Evolutionary conservation across 2,329 filamentous ascomycete species (phyloP).

Genomic region (Pyrenochaeta sp.): DNA sequence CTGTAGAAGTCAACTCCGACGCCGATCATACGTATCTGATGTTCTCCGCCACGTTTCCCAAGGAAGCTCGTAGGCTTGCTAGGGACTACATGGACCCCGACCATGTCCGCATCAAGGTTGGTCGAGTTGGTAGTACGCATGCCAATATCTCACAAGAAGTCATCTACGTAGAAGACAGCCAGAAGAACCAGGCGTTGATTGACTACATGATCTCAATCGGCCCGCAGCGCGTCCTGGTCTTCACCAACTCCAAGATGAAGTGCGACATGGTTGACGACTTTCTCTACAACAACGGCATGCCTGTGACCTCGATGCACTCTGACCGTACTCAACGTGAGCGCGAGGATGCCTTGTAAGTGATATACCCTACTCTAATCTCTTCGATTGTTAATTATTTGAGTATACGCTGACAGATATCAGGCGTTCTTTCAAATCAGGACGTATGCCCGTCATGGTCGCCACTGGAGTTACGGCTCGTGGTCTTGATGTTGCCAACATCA

Average conservation of each 20-base stretch:
- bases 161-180: constrained; percentile 67
- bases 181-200: constrained; percentile 75
- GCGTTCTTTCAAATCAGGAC: constrained; percentile 78
- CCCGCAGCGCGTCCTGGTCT: constrained; percentile 83
- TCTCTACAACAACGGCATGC: constrained; percentile 79
- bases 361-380: too few species aligned
- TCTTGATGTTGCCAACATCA: constrained; percentile 84
- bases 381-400: background rate
- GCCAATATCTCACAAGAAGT: constrained; percentile 82
- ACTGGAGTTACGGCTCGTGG: constrained; percentile 89
- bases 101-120: constrained; percentile 82
- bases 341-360: constrained; percentile 84
- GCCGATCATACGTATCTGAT: constrained; percentile 75
- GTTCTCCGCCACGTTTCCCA: constrained; percentile 95
- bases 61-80: constrained; percentile 76
- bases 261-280: constrained; percentile 90
- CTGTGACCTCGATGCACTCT: constrained; percentile 86
- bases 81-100: constrained; percentile 76
- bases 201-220: constrained; percentile 74
- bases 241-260: constrained; percentile 80
- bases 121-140: constrained; percentile 84
- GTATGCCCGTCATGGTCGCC: constrained; percentile 79
- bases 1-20: constrained; percentile 74
- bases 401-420: constrained; percentile 42
- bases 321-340: constrained; percentile 90